phyloP scores from a whole-genome alignment of 805 yeast genomes.

The Ogataea chonburiensis region DNA sequence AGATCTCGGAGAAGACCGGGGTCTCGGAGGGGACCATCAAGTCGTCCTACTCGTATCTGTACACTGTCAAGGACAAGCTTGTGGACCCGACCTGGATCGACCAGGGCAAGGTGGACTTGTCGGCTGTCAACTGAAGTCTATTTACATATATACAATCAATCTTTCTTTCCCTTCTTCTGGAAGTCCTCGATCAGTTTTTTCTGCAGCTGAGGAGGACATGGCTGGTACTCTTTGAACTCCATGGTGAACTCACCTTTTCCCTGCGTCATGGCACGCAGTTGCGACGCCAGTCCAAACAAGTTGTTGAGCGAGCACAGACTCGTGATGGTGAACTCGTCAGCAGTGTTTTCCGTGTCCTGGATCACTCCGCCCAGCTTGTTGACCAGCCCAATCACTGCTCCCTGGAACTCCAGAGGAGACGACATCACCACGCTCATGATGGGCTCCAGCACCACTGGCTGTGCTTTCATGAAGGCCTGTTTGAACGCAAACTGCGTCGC shows the following conservation, averaged over 20 bases:
- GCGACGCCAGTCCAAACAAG: slow-evolving; percentile 95
- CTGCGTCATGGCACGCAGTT: slow-evolving; percentile 93
- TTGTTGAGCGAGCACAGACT: slow-evolving; percentile 97
- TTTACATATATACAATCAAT: slow-evolving; percentile 11
- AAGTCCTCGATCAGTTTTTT: slow-evolving; percentile 84
- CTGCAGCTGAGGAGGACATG: slow-evolving; percentile 88
- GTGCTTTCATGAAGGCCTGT: slow-evolving; percentile 80
- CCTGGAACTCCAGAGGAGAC: slow-evolving; percentile 97
- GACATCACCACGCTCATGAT: slow-evolving; percentile 91
- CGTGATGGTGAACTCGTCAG: slow-evolving; percentile 88
- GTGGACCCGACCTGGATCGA: slow-evolving; percentile 78
- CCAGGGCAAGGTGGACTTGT: slow-evolving; percentile 57
- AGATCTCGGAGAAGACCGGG: slow-evolving; percentile 88
- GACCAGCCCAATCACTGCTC: slow-evolving; percentile 83
- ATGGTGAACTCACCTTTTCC: slow-evolving; percentile 98
- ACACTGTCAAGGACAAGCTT: slow-evolving; percentile 66
- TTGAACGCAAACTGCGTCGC: slow-evolving; percentile 92
- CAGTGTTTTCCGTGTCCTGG: slow-evolving; percentile 88
- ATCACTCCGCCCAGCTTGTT: slow-evolving; percentile 92
- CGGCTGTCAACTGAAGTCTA: slow-evolving; percentile 4
- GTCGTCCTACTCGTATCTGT: slow-evolving; percentile 81
- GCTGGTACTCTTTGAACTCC: slow-evolving; percentile 91
- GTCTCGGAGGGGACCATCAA: slow-evolving; percentile 97
- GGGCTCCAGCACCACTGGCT: slow-evolving; percentile 92
- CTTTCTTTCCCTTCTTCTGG: slow-evolving; percentile 50